A percentile compares a stretch with the other conserved stretches of the same genome.
Conservation (phyloP, 2,329 filamentous ascomycete genomes). For the Trichoderma citrinoviride region DNA sequence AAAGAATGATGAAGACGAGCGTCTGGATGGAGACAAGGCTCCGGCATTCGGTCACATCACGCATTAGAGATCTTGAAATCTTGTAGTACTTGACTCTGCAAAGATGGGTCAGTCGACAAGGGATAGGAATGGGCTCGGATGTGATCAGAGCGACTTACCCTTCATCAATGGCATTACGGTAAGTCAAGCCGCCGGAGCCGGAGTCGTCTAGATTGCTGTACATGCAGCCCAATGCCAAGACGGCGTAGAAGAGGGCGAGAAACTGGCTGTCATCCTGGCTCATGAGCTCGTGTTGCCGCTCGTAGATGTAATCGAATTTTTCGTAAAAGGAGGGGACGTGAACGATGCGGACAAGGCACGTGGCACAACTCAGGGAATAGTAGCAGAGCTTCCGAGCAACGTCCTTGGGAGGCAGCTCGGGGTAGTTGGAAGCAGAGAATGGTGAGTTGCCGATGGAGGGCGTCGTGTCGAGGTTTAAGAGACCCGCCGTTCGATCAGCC, state of each 20-base stretch:
- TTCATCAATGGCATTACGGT: constrained; percentile 53
- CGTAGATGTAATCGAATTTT: constrained; percentile 74
- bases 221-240: constrained; percentile 70
- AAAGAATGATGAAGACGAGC: constrained; percentile 76
- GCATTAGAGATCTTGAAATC: constrained; percentile 62
- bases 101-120: constrained; percentile 8
- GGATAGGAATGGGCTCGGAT: not conserved
- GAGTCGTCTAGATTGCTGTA: constrained; percentile 60
- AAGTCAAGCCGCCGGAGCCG: constrained; percentile 46
- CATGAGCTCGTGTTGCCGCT: constrained; percentile 60
- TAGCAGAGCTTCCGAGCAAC: constrained; percentile 53
- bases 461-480: constrained; percentile 72
- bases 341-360: constrained; percentile 64
- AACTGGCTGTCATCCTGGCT: constrained; percentile 65
- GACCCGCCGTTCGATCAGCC: constrained; percentile 45
- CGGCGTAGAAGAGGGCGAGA: constrained; percentile 67
- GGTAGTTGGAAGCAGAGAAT: constrained; percentile 51
- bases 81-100: constrained; percentile 71
- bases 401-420: constrained; percentile 68
- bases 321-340: constrained; percentile 80
- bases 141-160: constrained; percentile 43
- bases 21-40: constrained; percentile 73
- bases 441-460: constrained; percentile 63
- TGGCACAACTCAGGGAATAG: constrained; percentile 56
- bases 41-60: constrained; percentile 66